Evolutionary conservation across 345 rosid species (phyloP), one percentile per base, ranked within the genome.

Genomic region (Heritiera littoralis): DNA sequence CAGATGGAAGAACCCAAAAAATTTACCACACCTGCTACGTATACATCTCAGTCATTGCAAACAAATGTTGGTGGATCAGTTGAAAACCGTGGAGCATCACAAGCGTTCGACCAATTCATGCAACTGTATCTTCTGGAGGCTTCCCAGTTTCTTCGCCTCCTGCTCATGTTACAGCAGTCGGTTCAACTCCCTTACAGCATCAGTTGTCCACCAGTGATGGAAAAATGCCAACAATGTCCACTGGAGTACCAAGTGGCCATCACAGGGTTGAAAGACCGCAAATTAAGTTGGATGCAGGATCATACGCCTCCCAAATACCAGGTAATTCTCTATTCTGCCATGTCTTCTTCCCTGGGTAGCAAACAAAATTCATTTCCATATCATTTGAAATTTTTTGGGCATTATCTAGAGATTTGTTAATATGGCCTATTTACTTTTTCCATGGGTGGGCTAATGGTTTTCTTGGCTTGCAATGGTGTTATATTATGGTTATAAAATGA

Each of bases 1-100:
- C 81, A 94, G 99, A 92, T 92, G 91, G 97, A 91, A 88, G 98
- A 90, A 60, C 81, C 92, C 61, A 89, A 84, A 74, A 86, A 86
- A 84, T 82, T 84, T 30, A 46, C 79, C 23, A 63, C 88, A 14
- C 84, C 89, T 77, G 59, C 84, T 79, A 54, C 88, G 6, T 80
- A 82, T 89, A 61, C 90, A 65, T 68, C 97, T 81, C 92, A 85
- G 59, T 63, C 84, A 7, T 72, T 84, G 52, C 94, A 87, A 79
- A 84, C 83, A 67, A 87, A 81, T 74, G 68, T 79, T 80, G 83
- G 79, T 80, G 71, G 84, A 32, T 73, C 77, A 58, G 72, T 85
- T 23, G 76, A 72, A 38, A 54, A 54, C 46, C 30, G 48, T 38
- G 76, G 64, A 18, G 9, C 64, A 49, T 65, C 51, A 11, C 68